phyloP scores from a whole-genome alignment of 495 filamentous ascomycete genomes.

The Podospora appendiculata region DNA sequence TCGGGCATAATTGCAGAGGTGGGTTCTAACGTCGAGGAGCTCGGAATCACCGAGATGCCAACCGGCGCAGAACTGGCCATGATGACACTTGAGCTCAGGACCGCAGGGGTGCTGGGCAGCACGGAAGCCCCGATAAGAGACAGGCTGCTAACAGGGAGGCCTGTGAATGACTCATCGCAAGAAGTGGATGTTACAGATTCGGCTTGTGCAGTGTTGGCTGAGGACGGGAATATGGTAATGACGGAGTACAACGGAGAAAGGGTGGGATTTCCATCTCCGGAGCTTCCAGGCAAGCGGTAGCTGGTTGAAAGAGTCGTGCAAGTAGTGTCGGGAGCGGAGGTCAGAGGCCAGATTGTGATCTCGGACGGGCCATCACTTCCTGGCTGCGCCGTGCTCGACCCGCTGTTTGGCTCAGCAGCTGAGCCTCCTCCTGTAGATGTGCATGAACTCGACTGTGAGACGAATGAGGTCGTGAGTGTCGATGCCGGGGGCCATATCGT shows the following conservation, averaged over 20 bases:
- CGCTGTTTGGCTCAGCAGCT: neutral
- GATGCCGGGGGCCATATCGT: constrained; percentile 6
- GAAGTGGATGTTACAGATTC: too few species aligned
- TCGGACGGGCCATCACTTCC: constrained; percentile 4
- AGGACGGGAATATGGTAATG: neutral
- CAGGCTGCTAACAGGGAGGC: too few species aligned
- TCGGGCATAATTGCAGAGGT: neutral
- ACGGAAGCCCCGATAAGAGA: too few species aligned
- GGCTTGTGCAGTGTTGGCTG: neutral
- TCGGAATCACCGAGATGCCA: too few species aligned
- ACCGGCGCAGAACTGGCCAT: too few species aligned
- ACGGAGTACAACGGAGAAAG: neutral
- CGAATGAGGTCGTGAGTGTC: neutral
- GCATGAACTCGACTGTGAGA: too few species aligned
- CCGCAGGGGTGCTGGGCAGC: too few species aligned
- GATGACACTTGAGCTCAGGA: too few species aligned
- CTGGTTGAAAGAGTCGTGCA: constrained; percentile 11
- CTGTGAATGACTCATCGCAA: too few species aligned
- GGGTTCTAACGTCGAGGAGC: too few species aligned
- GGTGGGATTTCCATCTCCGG: neutral
- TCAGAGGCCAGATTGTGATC: constrained; percentile 12
- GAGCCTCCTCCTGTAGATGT: too few species aligned
- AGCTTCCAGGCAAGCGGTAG: neutral
- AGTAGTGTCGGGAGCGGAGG: neutral
- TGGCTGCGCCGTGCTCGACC: neutral